Conservation (phyloP, 495 filamentous ascomycete genomes). For the Margaritispora aquatica region DNA sequence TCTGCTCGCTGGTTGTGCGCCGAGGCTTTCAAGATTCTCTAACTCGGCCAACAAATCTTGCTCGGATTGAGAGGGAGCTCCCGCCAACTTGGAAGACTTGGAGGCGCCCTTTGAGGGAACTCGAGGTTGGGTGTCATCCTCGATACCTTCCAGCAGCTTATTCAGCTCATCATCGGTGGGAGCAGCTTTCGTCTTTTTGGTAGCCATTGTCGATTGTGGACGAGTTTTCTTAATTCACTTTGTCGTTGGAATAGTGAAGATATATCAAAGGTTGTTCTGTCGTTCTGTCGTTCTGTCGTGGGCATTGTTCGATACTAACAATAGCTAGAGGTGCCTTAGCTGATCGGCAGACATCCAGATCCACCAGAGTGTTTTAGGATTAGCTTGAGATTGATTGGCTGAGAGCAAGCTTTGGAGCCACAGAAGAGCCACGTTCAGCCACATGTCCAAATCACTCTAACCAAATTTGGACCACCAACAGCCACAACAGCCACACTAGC, state of each 20-base stretch:
- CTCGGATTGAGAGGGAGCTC: constrained; percentile 37
- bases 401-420: not conserved
- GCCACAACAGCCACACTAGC: not conserved
- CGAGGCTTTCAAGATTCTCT: constrained; percentile 66
- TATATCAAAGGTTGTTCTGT: too few species aligned
- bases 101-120: constrained; percentile 35
- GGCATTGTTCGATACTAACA: not conserved
- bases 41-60: constrained; percentile 80
- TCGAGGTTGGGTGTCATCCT: constrained; percentile 51
- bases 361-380: not conserved
- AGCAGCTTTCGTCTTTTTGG: constrained; percentile 36
- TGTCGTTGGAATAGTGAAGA: too few species aligned
- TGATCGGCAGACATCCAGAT: not conserved
- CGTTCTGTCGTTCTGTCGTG: not conserved
- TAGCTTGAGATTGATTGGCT: constrained; percentile 3
- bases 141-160: constrained; percentile 55
- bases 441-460: not conserved
- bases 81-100: constrained; percentile 34
- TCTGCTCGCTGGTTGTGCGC: constrained; percentile 58
- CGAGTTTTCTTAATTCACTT: too few species aligned
- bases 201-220: constrained; percentile 21
- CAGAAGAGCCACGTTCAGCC: not conserved
- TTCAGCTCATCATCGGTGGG: constrained; percentile 74
- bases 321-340: too few species aligned
- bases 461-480: too few species aligned